These are phyloP conservation scores for Sarcodon sp. DNA, from an alignment of 768 basidiomycete species.

Conservation along the genomic window DNA sequence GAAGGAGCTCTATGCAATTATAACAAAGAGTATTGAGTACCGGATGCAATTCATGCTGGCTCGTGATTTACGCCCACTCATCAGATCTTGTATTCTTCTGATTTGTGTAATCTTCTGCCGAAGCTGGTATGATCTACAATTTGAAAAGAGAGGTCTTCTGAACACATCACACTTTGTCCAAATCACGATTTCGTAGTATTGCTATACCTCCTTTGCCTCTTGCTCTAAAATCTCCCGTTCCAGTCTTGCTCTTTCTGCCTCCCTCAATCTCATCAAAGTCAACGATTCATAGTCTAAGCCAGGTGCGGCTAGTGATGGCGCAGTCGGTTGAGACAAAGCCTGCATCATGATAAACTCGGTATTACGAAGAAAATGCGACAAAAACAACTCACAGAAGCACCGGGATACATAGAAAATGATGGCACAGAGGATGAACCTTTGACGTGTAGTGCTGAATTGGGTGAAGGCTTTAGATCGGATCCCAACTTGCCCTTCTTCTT, in stretches of 20 bases:
- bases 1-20: too few species aligned
- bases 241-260: constrained; percentile 66
- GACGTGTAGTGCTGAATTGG: not conserved
- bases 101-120: too few species aligned
- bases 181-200: too few species aligned
- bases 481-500: constrained; percentile 60
- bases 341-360: not conserved
- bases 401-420: constrained; percentile 53
- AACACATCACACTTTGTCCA: not conserved
- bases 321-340: constrained; percentile 1
- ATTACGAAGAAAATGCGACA: not conserved
- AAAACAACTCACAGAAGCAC: constrained; percentile 31
- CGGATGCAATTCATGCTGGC: too few species aligned
- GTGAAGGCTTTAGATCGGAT: not conserved
- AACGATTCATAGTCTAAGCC: constrained; percentile 68
- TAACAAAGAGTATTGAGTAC: too few species aligned
- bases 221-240: constrained; percentile 68
- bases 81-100: too few species aligned
- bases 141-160: too few species aligned
- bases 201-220: constrained; percentile 27
- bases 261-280: constrained; percentile 68
- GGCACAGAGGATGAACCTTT: constrained; percentile 10
- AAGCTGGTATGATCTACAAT: too few species aligned
- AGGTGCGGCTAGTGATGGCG: constrained; percentile 10
- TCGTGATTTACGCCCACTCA: too few species aligned